Base-by-base conservation (phyloP, 495 filamentous ascomycete species). In the Staphylotrichum tortipilum region DNA sequence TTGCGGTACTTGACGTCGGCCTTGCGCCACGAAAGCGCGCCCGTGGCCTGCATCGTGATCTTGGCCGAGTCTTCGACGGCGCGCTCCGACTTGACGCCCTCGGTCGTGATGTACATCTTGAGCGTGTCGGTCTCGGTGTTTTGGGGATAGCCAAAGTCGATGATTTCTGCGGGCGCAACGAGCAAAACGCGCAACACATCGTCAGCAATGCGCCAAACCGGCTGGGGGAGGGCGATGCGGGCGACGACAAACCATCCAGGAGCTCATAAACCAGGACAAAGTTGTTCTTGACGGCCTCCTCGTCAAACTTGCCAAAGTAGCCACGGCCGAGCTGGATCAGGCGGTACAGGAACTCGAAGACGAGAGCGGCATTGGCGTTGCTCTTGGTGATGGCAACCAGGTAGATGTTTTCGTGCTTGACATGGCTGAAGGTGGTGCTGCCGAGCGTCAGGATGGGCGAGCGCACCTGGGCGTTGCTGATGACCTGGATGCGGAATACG, bases 81-180 rank as follows among this genome's bases (percentile, higher is more conserved):
- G 47, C 91, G 83, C 68, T 94, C 90, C 22, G 89, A 92, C 68
- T 94, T 95, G 72, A 99, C 94, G 37, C 94, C 92, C 71, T 99
- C 94, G 41, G 94, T 97, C 12, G 94, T 99, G 69, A 99, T 99
- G 74, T 99, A 97, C 91, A 97, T 96, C 73, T 97, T 99, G 50
- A 99, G 77, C 15, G 94, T 99, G 64, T 99, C 94, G 34, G 90
- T 91, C 72, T 99, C 94, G 56, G 94, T 97, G 68, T 97, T 97
- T 66, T 99, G 94, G 44, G 94, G 94, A 66, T 99, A 99, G 59
- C 94, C 94, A 64, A 97, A 99, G 69, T 99, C 94, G 61, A 99
- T 80, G 58, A 99, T 95, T 70, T 99, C 92, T 96, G 61, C 30
- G 4, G 15, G 7, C 22, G 3, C 26, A 30, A 8, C 14, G 14